Base-by-base conservation (phyloP, 2,329 filamentous ascomycete species). In the Ophiostoma tasmaniense region DNA sequence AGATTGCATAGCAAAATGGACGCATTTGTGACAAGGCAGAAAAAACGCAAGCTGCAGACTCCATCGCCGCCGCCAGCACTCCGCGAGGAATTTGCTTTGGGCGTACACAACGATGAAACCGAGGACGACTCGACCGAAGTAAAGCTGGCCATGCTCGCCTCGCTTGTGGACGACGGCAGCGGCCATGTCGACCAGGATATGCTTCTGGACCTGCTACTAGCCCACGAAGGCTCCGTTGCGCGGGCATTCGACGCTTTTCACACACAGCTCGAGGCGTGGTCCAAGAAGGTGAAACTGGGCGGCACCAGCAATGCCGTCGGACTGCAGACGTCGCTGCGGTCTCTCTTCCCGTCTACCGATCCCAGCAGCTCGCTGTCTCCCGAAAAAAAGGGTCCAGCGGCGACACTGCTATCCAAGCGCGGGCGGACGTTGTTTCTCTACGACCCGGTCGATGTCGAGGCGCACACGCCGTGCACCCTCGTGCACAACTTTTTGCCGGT, bases 381-480 rank as follows among this genome's bases (percentile, higher is more conserved):
- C 55, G 22, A 67, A 61, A 42, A 84, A 81, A 74, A 85, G 83
- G 35, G 50, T 14, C 35, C 35, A 7, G 35, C 64, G 25, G 64
- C 62, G 11, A 64, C 61, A 1, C 59, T 68, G 2, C 8, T 68
- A 35, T 88, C 90, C 0, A 90, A 86, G 74, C 96, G 90, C 76
- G 94, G 93, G 14, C 87, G 87, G 73, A 97, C 94, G 0, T 79
- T 98, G 1, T 90, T 94, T 75, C 82, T 98, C 0, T 98, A 90
- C 77, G 87, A 91, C 59, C 91, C 93, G 0, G 82, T 87, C 52
- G 93, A 97, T 74, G 87, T 98, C 64, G 90, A 91, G 66, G 83
- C 86, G 30, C 86, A 96, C 75, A 97, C 94, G 0, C 93, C 95
- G 0, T 97, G 93, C 79, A 93, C 91, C 13, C 90, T 98, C 73